Base-by-base conservation (phyloP, 2,329 filamentous ascomycete genomes). In the Alternaria triticina region DNA sequence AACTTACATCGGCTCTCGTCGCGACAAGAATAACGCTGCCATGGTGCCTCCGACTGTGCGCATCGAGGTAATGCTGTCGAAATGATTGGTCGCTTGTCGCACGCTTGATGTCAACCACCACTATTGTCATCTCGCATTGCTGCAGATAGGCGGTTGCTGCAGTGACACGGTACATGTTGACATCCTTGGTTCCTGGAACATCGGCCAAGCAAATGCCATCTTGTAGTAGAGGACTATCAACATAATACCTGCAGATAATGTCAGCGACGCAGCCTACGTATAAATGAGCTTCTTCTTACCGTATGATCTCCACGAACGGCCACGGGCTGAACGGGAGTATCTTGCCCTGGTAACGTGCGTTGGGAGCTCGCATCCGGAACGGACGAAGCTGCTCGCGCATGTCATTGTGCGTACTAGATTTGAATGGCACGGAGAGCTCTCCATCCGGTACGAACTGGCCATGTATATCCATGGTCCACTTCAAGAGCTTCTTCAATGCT, bases 271-370 rank as follows among this genome's bases (percentile, higher is more conserved):
- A 46, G 13, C 3, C 15, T 17, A n/a, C 17, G 3, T 8, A 11
- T 1, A 9, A 15, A 47, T 17, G 15, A 7, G 10, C 5, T 1
- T 12, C 13, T 8, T 22, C 17, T 36, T 46, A 61, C 54, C 61
- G 57, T 5, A 74, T 59, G 2, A 63, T 27, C 40, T 62, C 59
- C 8, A 77, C 71, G 0, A 77, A 55, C 1, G 72, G 72, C 69
- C 71, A 76, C 11, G 70, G 70, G 1, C 58, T 68, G 55, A 59
- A 74, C 4, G 47, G 12, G 0, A 73, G 61, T 10, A 44, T 17
- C 4, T 62, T 70, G 5, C 60, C 68, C 5, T 57, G 40, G 27
- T 69, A 70, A 6, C 23, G 56, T 1, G 67, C 59, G 28, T 68
- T 23, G 1, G 27, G 22, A 25, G 58, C 60, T 20, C 43, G 40